Conservation (phyloP, 768 basidiomycete genomes). For the Lenzites betulinus region DNA sequence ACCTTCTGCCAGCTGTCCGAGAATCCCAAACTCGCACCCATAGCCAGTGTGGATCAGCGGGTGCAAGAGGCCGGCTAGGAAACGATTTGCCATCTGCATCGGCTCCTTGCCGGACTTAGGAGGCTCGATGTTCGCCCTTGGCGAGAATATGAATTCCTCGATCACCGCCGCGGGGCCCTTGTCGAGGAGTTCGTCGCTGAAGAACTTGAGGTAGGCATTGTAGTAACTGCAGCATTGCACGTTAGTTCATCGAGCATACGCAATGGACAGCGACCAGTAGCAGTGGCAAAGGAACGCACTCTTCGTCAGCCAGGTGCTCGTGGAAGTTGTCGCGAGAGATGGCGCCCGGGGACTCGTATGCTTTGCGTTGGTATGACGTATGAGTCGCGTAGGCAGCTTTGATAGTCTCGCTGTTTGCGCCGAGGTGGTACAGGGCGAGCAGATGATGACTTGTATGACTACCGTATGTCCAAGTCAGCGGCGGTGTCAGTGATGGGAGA, state of each 20-base stretch:
- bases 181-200: slow-evolving; percentile 40
- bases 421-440: slow-evolving; percentile 59
- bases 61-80: slow-evolving; percentile 57
- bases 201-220: slow-evolving; percentile 55
- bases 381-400: slow-evolving; percentile 43
- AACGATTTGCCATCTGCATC: slow-evolving; percentile 53
- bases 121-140: slow-evolving; percentile 19
- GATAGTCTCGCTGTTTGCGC: slow-evolving; percentile 46
- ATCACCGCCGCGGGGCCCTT: slow-evolving; percentile 47
- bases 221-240: slow-evolving; percentile 40
- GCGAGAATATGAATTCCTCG: slow-evolving; percentile 62
- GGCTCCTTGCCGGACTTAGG: slow-evolving; percentile 37
- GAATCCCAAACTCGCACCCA: slow-evolving; percentile 59
- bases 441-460: slow-evolving; percentile 62
- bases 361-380: slow-evolving; percentile 36
- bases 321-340: slow-evolving; percentile 51
- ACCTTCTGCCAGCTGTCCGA: slow-evolving; percentile 66
- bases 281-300: slow-evolving; percentile 23
- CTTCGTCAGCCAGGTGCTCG: slow-evolving; percentile 57
- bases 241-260: background rate
- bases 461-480: slow-evolving; percentile 26
- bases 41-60: slow-evolving; percentile 63
- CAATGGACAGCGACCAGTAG: background rate
- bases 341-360: slow-evolving; percentile 42
- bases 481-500: background rate